phyloP scores from a whole-genome alignment of 2,329 filamentous ascomycete genomes.

The Aureobasidium mangrovei region DNA sequence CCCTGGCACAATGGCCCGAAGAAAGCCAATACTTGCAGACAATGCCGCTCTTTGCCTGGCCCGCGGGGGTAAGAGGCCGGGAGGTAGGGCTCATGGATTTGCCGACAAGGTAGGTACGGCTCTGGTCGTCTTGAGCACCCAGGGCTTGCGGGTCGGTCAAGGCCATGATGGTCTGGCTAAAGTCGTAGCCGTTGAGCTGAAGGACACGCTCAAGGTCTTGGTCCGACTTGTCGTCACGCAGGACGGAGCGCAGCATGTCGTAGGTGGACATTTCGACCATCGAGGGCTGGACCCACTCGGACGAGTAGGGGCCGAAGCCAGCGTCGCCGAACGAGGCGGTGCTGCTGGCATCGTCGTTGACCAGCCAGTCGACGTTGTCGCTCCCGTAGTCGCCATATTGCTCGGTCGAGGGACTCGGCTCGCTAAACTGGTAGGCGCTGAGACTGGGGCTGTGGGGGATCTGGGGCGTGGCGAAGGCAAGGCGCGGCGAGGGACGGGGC shows the following conservation, averaged over 20 bases:
- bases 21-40: conserved; percentile 97
- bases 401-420: conserved; percentile 70
- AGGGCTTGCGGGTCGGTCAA: conserved; percentile 37
- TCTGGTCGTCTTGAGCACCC: conserved; percentile 45
- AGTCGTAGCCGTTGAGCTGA: conserved; percentile 80
- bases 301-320: conserved; percentile 51
- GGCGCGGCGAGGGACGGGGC: conserved; percentile 81
- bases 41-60: conserved; percentile 71
- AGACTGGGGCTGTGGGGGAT: conserved; percentile 91
- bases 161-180: conserved; percentile 81
- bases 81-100: conserved; percentile 73
- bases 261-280: conserved; percentile 93
- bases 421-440: conserved; percentile 92
- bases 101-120: conserved; percentile 64
- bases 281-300: conserved; percentile 62
- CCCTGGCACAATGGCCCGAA: conserved; percentile 87
- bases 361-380: conserved; percentile 94
- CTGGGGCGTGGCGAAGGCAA: conserved; percentile 78
- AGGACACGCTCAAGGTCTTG: conserved; percentile 92
- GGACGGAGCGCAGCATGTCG: conserved; percentile 91
- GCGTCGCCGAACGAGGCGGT: conserved; percentile 69
- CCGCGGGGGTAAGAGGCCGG: conserved; percentile 66
- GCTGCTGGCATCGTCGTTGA: conserved; percentile 71
- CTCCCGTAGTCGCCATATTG: conserved; percentile 85
- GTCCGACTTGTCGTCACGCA: conserved; percentile 80